These are phyloP conservation scores for Pichia sp. DNA, from an alignment of 1,139 yeast genomes.

Conservation along the genomic window DNA sequence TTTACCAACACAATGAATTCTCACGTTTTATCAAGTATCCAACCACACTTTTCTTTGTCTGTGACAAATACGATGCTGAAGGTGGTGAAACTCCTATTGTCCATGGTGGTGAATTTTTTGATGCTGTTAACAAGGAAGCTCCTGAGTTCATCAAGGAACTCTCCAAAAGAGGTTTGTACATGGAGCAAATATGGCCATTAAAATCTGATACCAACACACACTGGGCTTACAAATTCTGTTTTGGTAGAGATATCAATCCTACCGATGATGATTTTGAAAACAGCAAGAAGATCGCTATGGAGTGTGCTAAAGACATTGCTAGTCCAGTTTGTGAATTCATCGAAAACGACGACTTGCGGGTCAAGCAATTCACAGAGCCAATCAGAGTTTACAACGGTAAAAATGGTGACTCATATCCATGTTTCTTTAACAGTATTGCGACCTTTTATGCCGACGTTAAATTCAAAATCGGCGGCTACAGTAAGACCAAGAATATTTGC, in stretches of 20 bases:
- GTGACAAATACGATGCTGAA: constrained; percentile 24
- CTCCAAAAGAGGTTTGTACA: constrained; percentile 27
- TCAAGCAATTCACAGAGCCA: constrained; percentile 33
- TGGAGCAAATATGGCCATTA: constrained; percentile 21
- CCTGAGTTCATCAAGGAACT: constrained; percentile 31
- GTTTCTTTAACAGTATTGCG: constrained; percentile 32
- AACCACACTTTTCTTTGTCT: constrained; percentile 29
- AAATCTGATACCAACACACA: constrained; percentile 20
- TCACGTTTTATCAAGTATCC: constrained; percentile 34
- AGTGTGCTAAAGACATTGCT: constrained; percentile 24
- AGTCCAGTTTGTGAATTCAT: constrained; percentile 32
- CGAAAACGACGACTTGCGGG: constrained; percentile 27
- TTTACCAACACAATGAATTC: constrained; percentile 36
- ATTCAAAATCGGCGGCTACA: constrained; percentile 7
- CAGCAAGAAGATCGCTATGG: constrained; percentile 30
- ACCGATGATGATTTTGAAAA: constrained; percentile 28
- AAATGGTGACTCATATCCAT: constrained; percentile 14
- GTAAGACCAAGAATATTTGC: constrained; percentile 21
- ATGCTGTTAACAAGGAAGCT: constrained; percentile 21
- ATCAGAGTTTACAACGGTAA: constrained; percentile 22
- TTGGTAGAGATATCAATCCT: constrained; percentile 27
- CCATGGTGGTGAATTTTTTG: constrained; percentile 35
- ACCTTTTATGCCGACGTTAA: constrained; percentile 21
- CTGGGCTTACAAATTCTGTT: constrained; percentile 34
- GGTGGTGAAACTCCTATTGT: constrained; percentile 36